Conservation (phyloP, 345 rosid genomes). For the Kernera saxatilis region DNA sequence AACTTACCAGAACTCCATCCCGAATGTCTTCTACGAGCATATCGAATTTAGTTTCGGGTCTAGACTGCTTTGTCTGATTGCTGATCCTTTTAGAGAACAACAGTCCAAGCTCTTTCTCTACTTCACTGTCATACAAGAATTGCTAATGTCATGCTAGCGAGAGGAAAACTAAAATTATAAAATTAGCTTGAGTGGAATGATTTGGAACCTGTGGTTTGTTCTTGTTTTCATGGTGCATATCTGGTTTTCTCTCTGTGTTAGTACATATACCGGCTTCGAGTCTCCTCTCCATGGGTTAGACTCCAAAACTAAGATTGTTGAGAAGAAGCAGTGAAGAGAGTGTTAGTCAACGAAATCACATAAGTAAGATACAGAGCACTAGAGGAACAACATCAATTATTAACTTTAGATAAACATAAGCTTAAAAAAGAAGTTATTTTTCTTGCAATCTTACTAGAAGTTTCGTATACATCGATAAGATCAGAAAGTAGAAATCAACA, state of each 20-base stretch:
- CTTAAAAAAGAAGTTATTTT: neutral
- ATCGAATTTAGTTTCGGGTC: conserved; percentile 63
- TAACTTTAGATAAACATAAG: neutral
- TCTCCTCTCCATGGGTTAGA: conserved; percentile 93
- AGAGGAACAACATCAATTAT: neutral
- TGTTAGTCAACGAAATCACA: neutral
- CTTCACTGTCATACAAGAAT: conserved; percentile 50
- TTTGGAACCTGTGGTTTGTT: conserved; percentile 69
- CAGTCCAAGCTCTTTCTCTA: conserved; percentile 83
- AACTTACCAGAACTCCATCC: conserved; percentile 85
- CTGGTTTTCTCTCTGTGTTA: conserved; percentile 76
- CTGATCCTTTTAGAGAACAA: conserved; percentile 54
- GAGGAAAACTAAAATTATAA: conserved; percentile 8
- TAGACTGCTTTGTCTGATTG: conserved; percentile 55
- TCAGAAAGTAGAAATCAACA: neutral
- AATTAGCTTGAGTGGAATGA: conserved; percentile 2
- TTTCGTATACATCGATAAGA: neutral
- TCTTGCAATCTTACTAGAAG: neutral
- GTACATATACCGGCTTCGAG: conserved; percentile 80
- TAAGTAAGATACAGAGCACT: neutral
- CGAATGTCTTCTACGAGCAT: conserved; percentile 93
- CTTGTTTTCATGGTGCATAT: conserved; percentile 93
- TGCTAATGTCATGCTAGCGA: neutral
- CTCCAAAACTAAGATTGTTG: conserved; percentile 60
- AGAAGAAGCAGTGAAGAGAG: neutral